Base-by-base conservation (phyloP, 352 stramenopile species). In the Halophytophthora polymorphica region DNA sequence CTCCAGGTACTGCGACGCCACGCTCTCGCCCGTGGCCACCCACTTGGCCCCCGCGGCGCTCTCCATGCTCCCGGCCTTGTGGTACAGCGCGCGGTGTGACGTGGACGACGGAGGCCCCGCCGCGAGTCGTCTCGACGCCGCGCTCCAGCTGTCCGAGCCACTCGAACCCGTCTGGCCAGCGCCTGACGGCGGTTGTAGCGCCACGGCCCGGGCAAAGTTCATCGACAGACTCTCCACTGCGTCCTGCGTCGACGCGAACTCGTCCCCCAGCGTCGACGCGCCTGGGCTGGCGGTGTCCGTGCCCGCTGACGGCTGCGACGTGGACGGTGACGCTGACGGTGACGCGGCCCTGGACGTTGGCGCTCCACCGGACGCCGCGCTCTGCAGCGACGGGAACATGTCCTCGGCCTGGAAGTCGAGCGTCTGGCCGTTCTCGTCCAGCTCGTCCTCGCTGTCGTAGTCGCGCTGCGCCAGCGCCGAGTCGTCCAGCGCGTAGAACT, bases 361-460 rank as follows among this genome's bases (percentile, higher is more conserved):
- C 49, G 49, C 36, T 48, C 39, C 41, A 42, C 29, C 45, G 41
- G 48, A 42, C 11, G 62, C 52, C 6, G 55, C 55, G 50, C 68
- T 70, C 28, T 77, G 66, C 1, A 93, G 67, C 33, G 83, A 89
- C 28, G 83, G 83, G 48, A 93, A 93, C 71, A 87, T 87, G 22
- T 89, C 79, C 47, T 89, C 77, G 1, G 75, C 77, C 48, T 87
- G 58, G 49, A 88, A 81, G 36, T 91, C 76, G 35, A 90, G 55
- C 11, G 52, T 28, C 3, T 39, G 31, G 6, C 55, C 71, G 19
- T 69, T 71, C 23, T 82, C 66, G 23, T 77, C 67, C 45, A 71
- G 64, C 51, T 90, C 83, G 60, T 90, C 80, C 61, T 91, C 81
- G 48, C 74, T 88, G 59, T 91, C 81, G 56, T 88, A 89, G 48